These are phyloP conservation scores for Tricholoma matsutake DNA, from an alignment of 768 basidiomycete species.

Conservation along the genomic window DNA sequence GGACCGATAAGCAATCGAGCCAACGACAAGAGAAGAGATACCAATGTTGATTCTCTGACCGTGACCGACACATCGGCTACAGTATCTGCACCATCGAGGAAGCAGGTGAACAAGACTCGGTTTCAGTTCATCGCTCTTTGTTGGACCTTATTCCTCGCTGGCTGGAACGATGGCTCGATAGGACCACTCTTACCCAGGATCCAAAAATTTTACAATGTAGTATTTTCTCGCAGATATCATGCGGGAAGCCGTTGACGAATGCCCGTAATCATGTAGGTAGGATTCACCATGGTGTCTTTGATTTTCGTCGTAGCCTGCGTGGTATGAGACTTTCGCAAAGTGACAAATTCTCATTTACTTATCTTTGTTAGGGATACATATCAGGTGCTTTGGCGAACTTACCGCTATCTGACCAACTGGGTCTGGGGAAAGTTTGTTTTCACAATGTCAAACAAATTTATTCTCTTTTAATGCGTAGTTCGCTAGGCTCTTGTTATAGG, in stretches of 20 bases:
- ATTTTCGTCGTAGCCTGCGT: slow-evolving; percentile 51
- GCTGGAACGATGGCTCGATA: slow-evolving; percentile 77
- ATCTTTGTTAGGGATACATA: slow-evolving; percentile 23
- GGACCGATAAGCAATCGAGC: not conserved
- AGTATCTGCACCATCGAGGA: slow-evolving; percentile 14
- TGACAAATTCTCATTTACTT: not conserved
- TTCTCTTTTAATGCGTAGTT: slow-evolving; percentile 31
- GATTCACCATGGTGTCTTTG: slow-evolving; percentile 44
- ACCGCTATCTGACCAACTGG: slow-evolving; percentile 21
- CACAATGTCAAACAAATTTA: slow-evolving; percentile 5
- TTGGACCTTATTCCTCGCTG: slow-evolving; percentile 55
- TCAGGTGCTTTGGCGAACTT: slow-evolving; percentile 28
- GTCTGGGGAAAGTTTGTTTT: slow-evolving; percentile 28
- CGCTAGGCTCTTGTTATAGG: slow-evolving; percentile 26
- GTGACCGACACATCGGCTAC: not conserved
- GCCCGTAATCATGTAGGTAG: slow-evolving; percentile 30
- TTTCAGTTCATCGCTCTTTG: slow-evolving; percentile 57
- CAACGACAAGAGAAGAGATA: not conserved
- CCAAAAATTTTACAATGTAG: slow-evolving; percentile 53
- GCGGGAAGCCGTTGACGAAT: not conserved
- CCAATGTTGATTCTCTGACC: not conserved
- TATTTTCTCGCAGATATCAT: slow-evolving; percentile 28
- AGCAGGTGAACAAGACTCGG: slow-evolving; percentile 21
- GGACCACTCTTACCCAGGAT: slow-evolving; percentile 78
- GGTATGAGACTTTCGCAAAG: slow-evolving; percentile 22